phyloP scores from a whole-genome alignment of 2,329 filamentous ascomycete genomes.

The Diaporthe sp. region DNA sequence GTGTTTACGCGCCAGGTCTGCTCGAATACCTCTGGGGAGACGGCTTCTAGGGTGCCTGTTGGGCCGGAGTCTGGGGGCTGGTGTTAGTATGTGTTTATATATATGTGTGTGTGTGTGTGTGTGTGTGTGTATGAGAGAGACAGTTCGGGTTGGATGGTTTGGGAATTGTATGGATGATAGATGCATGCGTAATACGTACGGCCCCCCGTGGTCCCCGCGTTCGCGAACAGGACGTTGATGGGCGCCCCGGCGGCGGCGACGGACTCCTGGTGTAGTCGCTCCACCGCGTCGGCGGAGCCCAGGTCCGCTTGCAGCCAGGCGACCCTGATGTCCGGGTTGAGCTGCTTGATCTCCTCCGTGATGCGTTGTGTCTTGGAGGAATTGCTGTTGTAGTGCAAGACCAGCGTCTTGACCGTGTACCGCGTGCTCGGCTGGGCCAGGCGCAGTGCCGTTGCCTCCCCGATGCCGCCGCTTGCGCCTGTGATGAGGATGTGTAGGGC shows the following conservation, averaged over 20 bases:
- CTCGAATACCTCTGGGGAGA: conserved; percentile 24
- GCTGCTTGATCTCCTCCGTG: conserved; percentile 3
- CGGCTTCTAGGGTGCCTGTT: conserved; percentile 19
- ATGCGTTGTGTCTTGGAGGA: background rate
- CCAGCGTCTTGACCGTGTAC: conserved; percentile 25
- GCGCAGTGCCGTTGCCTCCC: conserved; percentile 29
- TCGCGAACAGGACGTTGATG: conserved; percentile 32
- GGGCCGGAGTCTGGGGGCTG: conserved; percentile 7
- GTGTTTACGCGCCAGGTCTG: conserved; percentile 31
- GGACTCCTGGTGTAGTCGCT: background rate
- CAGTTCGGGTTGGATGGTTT: background rate
- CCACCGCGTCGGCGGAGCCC: background rate
- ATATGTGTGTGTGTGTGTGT: background rate
- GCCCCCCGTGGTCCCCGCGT: conserved; percentile 24
- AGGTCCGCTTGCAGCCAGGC: conserved; percentile 31
- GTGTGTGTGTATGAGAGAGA: background rate
- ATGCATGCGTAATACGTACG: background rate
- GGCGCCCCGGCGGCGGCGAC: conserved; percentile 5
- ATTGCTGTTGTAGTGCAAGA: conserved; percentile 31
- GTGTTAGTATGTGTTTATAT: background rate
- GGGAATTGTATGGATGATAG: background rate
- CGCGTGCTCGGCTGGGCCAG: conserved; percentile 15
- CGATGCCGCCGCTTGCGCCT: conserved; percentile 32
- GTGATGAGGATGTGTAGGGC: conserved; percentile 28
- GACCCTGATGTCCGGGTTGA: conserved; percentile 11